Evolutionary conservation across 768 basidiomycete species (phyloP), one percentile per base, ranked within the genome.

Genomic region (Erythrobasidium yunnanense): DNA sequence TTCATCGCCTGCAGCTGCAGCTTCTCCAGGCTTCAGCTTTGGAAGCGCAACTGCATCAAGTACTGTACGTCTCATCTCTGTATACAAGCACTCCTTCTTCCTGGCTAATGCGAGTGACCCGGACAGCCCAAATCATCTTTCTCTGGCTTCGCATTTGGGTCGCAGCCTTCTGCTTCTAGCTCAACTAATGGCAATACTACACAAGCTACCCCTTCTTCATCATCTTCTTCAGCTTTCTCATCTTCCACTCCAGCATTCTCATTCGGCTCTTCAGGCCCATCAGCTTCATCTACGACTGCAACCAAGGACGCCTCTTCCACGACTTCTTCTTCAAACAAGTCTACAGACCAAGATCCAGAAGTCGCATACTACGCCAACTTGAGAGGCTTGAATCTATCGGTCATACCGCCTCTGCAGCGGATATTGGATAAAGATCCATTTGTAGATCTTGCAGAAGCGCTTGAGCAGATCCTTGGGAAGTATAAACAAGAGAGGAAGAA

Each of bases 401-500:
- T 66, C n/a, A 20, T 66, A 17, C 18, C 65, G 13, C 65, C 51
- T n/a, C 32, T 66, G n/a, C 65, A 66, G 38, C 18, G 54, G 2
- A 33, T 66, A 11, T 23, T 66, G 2, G 65, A 56, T n/a, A 55
- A 58, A 45, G 65, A 66, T 35, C 65, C 65, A n/a, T 66, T 66
- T 38, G n/a, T 38, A 20, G 65, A 66, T 42, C 65, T 66, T 8
- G 23, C 58, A 17, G 22, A 49, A 18, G 60, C 55, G 1, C 49
- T 66, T 18, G 51, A 17, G 5, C 38, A 32, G 53, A 42, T 56
- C 33, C 52, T 55, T 8, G 23, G 22, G 15, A 35, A 32, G 18
- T 66, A 66, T 22, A 66, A 20, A 27, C 25, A 56, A 25, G 55
- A 66, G 38, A 32, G 65, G n/a, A 53, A 11, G 13, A 52, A 52